Base-by-base conservation (phyloP, 1,284 basidiomycete genomes). In the Ustilago lituana region DNA sequence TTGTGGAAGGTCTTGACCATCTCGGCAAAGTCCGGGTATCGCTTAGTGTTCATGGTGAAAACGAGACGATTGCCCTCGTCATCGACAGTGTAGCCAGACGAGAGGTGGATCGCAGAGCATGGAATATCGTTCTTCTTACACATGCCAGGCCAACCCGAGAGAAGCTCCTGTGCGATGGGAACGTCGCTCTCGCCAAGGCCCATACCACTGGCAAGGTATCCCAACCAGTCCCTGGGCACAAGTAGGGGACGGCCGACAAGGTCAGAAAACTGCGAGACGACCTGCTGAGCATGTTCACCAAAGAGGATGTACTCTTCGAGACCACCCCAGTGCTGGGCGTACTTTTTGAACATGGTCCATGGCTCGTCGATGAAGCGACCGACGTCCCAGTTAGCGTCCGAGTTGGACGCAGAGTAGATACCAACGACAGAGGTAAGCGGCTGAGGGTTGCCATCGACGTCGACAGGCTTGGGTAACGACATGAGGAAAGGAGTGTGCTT, bases 401-500 rank as follows among this genome's bases (percentile, higher is more conserved):
- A 82, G 65, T 84, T 84, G 46, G 77, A 81, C 2, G 83, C 78
- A 47, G 83, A 82, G 58, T 82, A 84, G 53, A 83, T 77, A 19
- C 83, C 83, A 48, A 83, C 82, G 0, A 81, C 80, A 8, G 80
- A 82, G 12, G 73, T 68, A 6, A 63, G 55, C 0, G 69, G 59
- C 22, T 52, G 63, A 4, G 57, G 37, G 11, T 52, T 45, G 40
- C 73, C 56, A 20, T 76, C 71, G 5, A 49, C 74, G 15, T 69
- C 49, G 12, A 68, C 52, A 1, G 78, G 74, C 39, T 70, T 74
- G 19, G 77, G 69, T 10, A 81, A 43, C 17, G 80, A 81, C 56
- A 85, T 78, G 36, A 85, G 74, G 74, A 82, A 84, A 0, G 84
- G 84, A 0, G 83, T 84, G 59, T 85, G 83, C 73, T 85, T 85